phyloP scores from a whole-genome alignment of 2,329 filamentous ascomycete species.

The Chaetomiaceae sp. region DNA sequence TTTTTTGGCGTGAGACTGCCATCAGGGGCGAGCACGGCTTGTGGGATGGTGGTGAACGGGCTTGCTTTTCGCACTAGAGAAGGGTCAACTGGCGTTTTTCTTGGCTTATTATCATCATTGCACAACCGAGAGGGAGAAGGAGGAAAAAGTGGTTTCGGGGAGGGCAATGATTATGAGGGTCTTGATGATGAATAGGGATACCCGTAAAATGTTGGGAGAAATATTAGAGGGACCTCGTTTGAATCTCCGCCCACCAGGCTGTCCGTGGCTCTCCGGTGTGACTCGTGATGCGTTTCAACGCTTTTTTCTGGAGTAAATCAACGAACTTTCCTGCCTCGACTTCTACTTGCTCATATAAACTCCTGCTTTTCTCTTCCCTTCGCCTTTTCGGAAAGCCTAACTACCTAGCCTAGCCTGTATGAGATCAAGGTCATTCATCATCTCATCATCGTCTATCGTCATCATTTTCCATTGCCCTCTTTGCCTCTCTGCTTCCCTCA shows the following conservation, averaged over 20 bases:
- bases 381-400: background rate
- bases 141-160: background rate
- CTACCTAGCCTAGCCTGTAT: background rate
- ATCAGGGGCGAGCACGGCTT: too few species aligned
- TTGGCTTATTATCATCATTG: slow-evolving; percentile 6
- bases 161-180: background rate
- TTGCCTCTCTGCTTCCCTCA: background rate
- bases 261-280: too few species aligned
- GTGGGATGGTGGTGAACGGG: background rate
- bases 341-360: too few species aligned
- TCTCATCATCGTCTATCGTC: background rate
- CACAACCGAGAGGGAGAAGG: background rate
- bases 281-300: background rate
- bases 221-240: background rate
- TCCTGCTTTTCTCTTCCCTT: background rate
- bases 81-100: slow-evolving; percentile 14
- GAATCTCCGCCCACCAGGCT: background rate
- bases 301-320: too few species aligned
- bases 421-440: background rate
- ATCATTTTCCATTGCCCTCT: background rate
- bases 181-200: slow-evolving; percentile 15
- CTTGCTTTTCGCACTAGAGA: slow-evolving; percentile 1
- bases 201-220: slow-evolving; percentile 10
- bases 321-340: too few species aligned
- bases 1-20: too few species aligned